phyloP scores from a whole-genome alignment of 1,284 basidiomycete species.

The Xanthoconium separans region DNA sequence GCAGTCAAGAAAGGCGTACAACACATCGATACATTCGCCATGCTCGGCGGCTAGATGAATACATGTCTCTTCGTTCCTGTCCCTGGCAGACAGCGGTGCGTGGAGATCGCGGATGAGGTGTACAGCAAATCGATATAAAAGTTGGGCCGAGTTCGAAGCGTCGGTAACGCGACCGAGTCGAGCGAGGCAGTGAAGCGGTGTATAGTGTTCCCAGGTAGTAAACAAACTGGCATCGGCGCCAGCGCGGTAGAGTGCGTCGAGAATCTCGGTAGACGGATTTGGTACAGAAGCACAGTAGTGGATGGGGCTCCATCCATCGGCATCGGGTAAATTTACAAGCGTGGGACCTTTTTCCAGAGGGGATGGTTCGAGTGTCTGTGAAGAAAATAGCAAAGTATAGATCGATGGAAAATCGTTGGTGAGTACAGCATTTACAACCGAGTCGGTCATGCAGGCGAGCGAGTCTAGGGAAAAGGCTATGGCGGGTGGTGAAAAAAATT shows the following conservation, averaged over 20 bases:
- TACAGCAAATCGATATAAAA: slow-evolving; percentile 55
- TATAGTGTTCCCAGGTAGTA: slow-evolving; percentile 61
- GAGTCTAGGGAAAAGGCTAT: slow-evolving; percentile 38
- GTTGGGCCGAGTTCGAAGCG: slow-evolving; percentile 37
- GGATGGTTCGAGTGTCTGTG: slow-evolving; percentile 39
- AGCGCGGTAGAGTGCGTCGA: slow-evolving; percentile 69
- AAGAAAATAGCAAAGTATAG: slow-evolving; percentile 55
- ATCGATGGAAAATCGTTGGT: slow-evolving; percentile 49
- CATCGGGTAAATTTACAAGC: slow-evolving; percentile 63
- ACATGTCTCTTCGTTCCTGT: slow-evolving; percentile 87
- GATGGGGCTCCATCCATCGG: slow-evolving; percentile 66
- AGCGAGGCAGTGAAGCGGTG: slow-evolving; percentile 69
- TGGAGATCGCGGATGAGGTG: slow-evolving; percentile 68
- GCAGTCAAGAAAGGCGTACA: slow-evolving; percentile 61
- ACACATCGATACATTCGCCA: slow-evolving; percentile 67
- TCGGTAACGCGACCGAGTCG: slow-evolving; percentile 43
- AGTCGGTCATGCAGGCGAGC: slow-evolving; percentile 42
- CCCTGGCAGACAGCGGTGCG: slow-evolving; percentile 63
- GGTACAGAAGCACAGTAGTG: slow-evolving; percentile 62
- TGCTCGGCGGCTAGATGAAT: slow-evolving; percentile 93
- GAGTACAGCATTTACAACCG: slow-evolving; percentile 52
- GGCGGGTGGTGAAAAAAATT: slow-evolving; percentile 12
- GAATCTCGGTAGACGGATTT: slow-evolving; percentile 55
- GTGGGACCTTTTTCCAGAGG: slow-evolving; percentile 44
- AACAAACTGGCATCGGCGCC: slow-evolving; percentile 72